Evolutionary conservation across 139 green algal species (phyloP), one percentile per base, ranked within the genome.

Genomic region (Tetratostichococcus sp.): DNA sequence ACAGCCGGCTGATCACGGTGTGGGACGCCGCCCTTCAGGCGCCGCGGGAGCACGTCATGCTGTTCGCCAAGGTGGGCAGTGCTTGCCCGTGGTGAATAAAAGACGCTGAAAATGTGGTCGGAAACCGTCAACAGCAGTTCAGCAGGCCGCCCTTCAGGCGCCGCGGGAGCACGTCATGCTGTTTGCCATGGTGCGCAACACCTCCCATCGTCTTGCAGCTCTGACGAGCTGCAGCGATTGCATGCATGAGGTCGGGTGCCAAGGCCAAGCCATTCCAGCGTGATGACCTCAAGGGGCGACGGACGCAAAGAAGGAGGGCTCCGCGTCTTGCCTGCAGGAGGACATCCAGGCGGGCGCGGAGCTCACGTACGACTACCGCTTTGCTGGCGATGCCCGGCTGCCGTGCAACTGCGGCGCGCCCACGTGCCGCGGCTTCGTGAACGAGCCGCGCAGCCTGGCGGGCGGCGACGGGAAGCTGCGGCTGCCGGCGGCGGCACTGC

Each of bases 321-420:
- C n/a, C n/a, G n/a, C n/a, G n/a, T n/a, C n/a, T n/a, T n/a, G n/a
- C n/a, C n/a, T 26, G 50, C 14, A 62, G 50, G 67, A 75, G 26
- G 76, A 83, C 69, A 87, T 91, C 30, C 30, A 68, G 25, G 42
- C 65, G 30, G 35, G 74, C 0, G 81, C 87, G 58, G 86, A 90
- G 77, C 79, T 90, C 28, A 89, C 83, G 0, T 90, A 90, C 66
- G 84, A 90, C 72, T 90, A 90, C 62, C 73, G 83, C 34, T 90
- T 87, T 68, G 68, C 42, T 59, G 79, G 83, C 1, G 32, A 77
- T 25, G 85, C 89, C 67, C 74, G 85, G 79, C 86, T 95, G 74
- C 82, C 78, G 22, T 96, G 91, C 81, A 94, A 93, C 69, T 96
- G 91, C 81, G 87, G 90, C 2, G 85, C 87, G 0, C 23, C 66